A percentile compares a stretch with the other conserved stretches of the same genome.
phyloP scores from a whole-genome alignment of 106 monocot genomes.

The Acorus gramineus region DNA sequence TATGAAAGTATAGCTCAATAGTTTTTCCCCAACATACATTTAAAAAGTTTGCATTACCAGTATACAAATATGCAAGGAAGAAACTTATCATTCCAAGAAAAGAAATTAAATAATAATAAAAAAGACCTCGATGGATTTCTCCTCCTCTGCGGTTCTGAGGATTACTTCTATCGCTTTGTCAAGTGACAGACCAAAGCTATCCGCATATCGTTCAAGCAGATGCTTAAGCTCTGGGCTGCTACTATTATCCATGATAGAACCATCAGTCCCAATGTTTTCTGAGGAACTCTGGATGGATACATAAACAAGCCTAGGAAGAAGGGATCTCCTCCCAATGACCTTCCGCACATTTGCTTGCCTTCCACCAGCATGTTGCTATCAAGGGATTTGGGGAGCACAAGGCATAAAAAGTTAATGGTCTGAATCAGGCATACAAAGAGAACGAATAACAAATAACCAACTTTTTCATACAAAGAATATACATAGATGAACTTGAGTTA shows the following conservation, averaged over 20 bases:
- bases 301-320: slow-evolving; percentile 59
- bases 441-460: background rate
- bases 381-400: background rate
- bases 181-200: slow-evolving; percentile 36
- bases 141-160: slow-evolving; percentile 31
- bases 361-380: slow-evolving; percentile 21
- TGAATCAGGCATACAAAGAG: background rate
- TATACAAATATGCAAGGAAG: background rate
- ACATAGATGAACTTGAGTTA: too few species aligned
- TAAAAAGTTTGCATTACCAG: too few species aligned
- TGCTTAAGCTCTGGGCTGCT: slow-evolving; percentile 27
- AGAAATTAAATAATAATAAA: slow-evolving; percentile 1
- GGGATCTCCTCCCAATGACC: slow-evolving; percentile 48
- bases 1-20: too few species aligned
- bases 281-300: slow-evolving; percentile 48
- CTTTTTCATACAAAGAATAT: too few species aligned
- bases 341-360: slow-evolving; percentile 15
- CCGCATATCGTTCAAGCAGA: slow-evolving; percentile 54
- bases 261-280: slow-evolving; percentile 30
- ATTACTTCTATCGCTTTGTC: slow-evolving; percentile 50
- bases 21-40: too few species aligned
- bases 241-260: slow-evolving; percentile 10
- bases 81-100: slow-evolving; percentile 2
- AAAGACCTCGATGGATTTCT: slow-evolving; percentile 56
- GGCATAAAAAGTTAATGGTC: slow-evolving; percentile 5